A percentile compares a stretch with the other conserved stretches of the same genome.
Conservation (phyloP, 2,329 filamentous ascomycete genomes). For the Trichophyton verrucosum region DNA sequence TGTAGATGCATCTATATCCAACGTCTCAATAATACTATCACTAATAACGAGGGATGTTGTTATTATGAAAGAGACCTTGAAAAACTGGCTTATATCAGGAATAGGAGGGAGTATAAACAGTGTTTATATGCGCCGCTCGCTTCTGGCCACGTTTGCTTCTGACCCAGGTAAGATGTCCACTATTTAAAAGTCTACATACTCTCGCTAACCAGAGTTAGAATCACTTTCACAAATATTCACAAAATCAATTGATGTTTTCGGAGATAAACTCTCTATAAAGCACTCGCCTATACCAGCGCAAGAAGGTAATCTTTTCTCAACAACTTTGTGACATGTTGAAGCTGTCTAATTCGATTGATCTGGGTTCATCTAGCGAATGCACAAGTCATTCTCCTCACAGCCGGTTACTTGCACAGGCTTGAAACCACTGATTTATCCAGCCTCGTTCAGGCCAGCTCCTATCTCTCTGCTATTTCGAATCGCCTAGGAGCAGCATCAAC, state of each 20-base stretch:
- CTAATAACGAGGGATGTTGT: constrained; percentile 38
- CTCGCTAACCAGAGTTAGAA: constrained; percentile 20
- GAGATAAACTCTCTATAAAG: constrained; percentile 74
- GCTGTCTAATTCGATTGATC: constrained; percentile 14
- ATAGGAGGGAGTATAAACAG: constrained; percentile 54
- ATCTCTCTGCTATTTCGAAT: constrained; percentile 72
- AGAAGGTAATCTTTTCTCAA: constrained; percentile 49
- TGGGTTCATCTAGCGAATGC: constrained; percentile 50
- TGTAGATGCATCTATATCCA: constrained; percentile 35
- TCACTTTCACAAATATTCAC: constrained; percentile 42
- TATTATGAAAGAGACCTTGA: constrained; percentile 41
- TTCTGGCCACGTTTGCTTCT: constrained; percentile 46
- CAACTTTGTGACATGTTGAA: neutral
- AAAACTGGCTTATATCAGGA: constrained; percentile 53
- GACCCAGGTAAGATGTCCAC: constrained; percentile 33
- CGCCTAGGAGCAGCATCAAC: constrained; percentile 64
- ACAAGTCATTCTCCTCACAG: constrained; percentile 63
- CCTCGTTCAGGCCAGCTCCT: constrained; percentile 57
- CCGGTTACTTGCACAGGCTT: constrained; percentile 60
- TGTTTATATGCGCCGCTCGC: constrained; percentile 54
- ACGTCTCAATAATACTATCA: constrained; percentile 46
- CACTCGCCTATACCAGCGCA: constrained; percentile 78
- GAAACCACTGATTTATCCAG: constrained; percentile 55
- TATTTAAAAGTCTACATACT: neutral
- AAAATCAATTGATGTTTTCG: constrained; percentile 60